Evolutionary conservation across 2,329 filamentous ascomycete genomes (phyloP).

Genomic region (Stagonosporopsis vannaccii): DNA sequence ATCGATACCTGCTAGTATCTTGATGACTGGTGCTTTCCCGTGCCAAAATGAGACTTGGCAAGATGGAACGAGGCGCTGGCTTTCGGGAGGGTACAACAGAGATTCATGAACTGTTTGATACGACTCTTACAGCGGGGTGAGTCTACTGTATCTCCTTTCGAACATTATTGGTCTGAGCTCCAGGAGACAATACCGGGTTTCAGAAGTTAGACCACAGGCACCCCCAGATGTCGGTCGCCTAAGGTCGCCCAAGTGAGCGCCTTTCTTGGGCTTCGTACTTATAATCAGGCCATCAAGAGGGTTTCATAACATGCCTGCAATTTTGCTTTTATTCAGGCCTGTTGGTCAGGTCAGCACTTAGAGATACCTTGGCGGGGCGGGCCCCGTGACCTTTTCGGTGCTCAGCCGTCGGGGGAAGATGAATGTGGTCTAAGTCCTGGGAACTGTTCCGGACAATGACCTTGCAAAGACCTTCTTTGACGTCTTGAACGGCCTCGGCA

Average conservation of each 20-base stretch:
- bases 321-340: not conserved
- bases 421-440: too few species aligned
- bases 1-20: not conserved
- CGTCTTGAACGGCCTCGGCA: not conserved
- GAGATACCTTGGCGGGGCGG: not conserved
- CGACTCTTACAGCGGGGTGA: not conserved
- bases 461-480: not conserved
- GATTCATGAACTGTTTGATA: not conserved
- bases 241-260: not conserved
- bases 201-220: not conserved
- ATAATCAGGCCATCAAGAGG: not conserved
- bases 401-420: too few species aligned
- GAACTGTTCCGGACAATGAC: not conserved
- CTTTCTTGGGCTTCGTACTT: not conserved
- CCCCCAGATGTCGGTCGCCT: not conserved
- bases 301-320: not conserved
- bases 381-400: not conserved
- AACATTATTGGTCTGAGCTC: not conserved
- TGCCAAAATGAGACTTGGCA: not conserved
- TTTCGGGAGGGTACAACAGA: too few species aligned
- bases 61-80: not conserved
- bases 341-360: not conserved
- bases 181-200: not conserved
- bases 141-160: not conserved
- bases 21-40: not conserved